Percentiles rank a stretch among this genome's conserved stretches.
These are phyloP conservation scores for Amanita phalloides DNA, from an alignment of 768 basidiomycete species.

Conservation along the genomic window DNA sequence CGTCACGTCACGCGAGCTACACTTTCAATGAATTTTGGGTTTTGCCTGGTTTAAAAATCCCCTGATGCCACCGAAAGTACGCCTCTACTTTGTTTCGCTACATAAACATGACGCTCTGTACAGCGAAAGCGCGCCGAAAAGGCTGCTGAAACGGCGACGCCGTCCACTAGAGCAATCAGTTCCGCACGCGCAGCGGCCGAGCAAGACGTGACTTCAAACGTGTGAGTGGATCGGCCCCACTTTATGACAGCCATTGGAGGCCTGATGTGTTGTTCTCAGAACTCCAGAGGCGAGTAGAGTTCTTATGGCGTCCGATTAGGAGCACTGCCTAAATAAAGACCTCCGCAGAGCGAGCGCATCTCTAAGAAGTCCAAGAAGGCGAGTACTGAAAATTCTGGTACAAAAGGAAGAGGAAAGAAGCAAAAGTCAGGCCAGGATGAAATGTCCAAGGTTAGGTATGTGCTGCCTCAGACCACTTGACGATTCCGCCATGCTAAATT, in stretches of 20 bases:
- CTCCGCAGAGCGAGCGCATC: background rate
- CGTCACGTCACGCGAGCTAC: constrained; percentile 16
- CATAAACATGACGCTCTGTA: background rate
- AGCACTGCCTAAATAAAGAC: background rate
- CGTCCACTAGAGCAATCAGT: constrained; percentile 34
- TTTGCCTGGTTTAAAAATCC: constrained; percentile 6
- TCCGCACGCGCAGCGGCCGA: constrained; percentile 21
- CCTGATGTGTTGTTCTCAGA: background rate
- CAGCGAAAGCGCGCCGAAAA: constrained; percentile 54
- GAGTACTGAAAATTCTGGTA: constrained; percentile 7
- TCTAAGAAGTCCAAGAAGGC: constrained; percentile 31
- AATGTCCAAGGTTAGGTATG: background rate
- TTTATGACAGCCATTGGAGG: background rate
- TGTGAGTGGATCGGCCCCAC: background rate
- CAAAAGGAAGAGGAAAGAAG: constrained; percentile 8
- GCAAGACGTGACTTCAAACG: background rate
- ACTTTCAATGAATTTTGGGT: background rate
- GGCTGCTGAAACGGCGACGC: constrained; percentile 17
- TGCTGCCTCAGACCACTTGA: background rate
- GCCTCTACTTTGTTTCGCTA: constrained; percentile 1
- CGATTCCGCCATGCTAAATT: background rate
- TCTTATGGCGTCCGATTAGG: background rate
- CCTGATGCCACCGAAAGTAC: constrained; percentile 28
- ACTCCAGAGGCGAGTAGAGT: background rate
- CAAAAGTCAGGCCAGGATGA: background rate